A percentile compares a stretch with the other conserved stretches of the same genome.
phyloP scores from a whole-genome alignment of 805 yeast species.

The Nakazawaea ishiwadae region DNA sequence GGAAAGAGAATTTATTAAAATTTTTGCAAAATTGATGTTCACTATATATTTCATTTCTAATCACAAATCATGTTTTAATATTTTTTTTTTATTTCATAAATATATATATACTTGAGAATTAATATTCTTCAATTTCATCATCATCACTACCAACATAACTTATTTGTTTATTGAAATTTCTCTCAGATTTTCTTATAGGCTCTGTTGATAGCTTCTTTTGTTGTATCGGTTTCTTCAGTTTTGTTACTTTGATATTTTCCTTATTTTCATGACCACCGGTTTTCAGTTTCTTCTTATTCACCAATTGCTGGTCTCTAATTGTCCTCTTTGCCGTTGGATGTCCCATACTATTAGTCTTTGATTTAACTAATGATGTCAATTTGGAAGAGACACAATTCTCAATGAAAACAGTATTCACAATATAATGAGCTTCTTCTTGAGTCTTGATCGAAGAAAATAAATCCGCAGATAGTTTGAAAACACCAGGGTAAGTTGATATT shows the following conservation, averaged over 20 bases:
- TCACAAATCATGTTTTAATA: too few relatives aligned
- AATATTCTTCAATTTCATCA: slow-evolving; percentile 8
- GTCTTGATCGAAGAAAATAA: slow-evolving; percentile 57
- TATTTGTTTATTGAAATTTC: too few relatives aligned
- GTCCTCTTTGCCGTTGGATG: not conserved
- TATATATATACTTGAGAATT: not conserved
- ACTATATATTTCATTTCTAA: too few relatives aligned
- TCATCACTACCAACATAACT: slow-evolving; percentile 27
- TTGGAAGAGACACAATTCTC: slow-evolving; percentile 39
- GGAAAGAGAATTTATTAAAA: slow-evolving; percentile 56
- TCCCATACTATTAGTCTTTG: slow-evolving; percentile 14
- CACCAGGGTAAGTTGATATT: slow-evolving; percentile 79
- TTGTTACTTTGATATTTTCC: not conserved
- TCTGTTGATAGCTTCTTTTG: slow-evolving; percentile 9
- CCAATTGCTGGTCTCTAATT: not conserved
- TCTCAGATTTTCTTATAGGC: slow-evolving; percentile 4
- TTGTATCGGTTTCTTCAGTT: slow-evolving; percentile 12
- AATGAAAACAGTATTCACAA: slow-evolving; percentile 52
- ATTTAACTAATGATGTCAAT: slow-evolving; percentile 27
- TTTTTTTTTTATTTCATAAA: too few relatives aligned
- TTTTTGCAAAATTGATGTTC: slow-evolving; percentile 46
- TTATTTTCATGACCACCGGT: slow-evolving; percentile 15
- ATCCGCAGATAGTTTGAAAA: slow-evolving; percentile 64
- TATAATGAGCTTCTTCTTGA: slow-evolving; percentile 51
- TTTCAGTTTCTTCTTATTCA: not conserved